Percentiles rank a stretch among this genome's conserved stretches.
Evolutionary conservation across 257 asterid genomes (phyloP).

Genomic region (Nicotiana attenuata): DNA sequence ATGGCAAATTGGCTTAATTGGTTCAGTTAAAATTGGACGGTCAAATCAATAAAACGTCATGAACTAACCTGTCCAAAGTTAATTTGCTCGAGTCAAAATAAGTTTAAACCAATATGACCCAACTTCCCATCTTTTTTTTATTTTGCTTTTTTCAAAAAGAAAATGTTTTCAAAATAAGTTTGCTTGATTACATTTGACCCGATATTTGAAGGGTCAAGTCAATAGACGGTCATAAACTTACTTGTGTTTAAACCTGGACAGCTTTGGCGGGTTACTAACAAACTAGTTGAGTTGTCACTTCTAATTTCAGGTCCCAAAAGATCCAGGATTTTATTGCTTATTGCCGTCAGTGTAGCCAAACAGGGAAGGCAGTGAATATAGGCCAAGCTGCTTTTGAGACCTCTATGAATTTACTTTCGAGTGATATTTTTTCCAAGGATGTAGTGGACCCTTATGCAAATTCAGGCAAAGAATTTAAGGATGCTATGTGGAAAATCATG

Average conservation of each 20-base stretch:
- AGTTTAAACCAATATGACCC: too few relatives aligned
- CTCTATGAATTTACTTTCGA: slow-evolving; percentile 42
- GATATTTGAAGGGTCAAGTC: neutral
- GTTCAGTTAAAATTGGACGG: too few relatives aligned
- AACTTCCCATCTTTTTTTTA: too few relatives aligned
- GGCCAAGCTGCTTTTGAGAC: slow-evolving; percentile 57
- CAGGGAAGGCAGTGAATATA: slow-evolving; percentile 41
- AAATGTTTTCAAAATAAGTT: too few relatives aligned
- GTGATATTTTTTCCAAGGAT: slow-evolving; percentile 48
- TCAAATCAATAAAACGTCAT: too few relatives aligned
- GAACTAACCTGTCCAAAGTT: too few relatives aligned
- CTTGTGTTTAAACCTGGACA: too few relatives aligned
- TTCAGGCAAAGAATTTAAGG: slow-evolving; percentile 58
- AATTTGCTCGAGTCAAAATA: too few relatives aligned
- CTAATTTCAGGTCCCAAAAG: slow-evolving; percentile 29
- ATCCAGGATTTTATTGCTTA: slow-evolving; percentile 55
- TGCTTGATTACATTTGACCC: too few relatives aligned
- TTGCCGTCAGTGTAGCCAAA: slow-evolving; percentile 36
- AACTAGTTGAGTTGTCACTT: slow-evolving; percentile 13
- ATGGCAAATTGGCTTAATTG: too few relatives aligned
- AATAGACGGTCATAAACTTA: slow-evolving; percentile 19
- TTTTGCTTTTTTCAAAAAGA: too few relatives aligned
- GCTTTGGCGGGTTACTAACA: neutral
- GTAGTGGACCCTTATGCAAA: slow-evolving; percentile 46
- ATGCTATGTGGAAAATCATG: slow-evolving; percentile 42